Evolutionary conservation across 345 rosid species (phyloP).

Genomic region (Eucalyptus decipiens): DNA sequence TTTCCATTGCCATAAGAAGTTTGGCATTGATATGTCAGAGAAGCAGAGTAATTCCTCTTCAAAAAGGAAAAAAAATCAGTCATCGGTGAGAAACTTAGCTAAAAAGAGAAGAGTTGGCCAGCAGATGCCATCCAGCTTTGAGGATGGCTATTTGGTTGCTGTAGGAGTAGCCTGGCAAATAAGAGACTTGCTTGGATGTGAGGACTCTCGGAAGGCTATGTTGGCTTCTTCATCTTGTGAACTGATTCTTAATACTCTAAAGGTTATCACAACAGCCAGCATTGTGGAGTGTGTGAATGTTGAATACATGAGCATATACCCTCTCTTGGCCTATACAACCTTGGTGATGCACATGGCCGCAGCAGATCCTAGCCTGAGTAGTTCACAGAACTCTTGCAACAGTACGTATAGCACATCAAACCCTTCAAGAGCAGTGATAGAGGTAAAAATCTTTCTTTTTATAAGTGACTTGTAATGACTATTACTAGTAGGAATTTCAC

Average conservation of each 20-base stretch:
- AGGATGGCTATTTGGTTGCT: conserved; percentile 56
- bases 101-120: conserved; percentile 52
- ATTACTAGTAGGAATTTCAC: not conserved
- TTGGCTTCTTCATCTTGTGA: conserved; percentile 50
- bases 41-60: conserved; percentile 19
- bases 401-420: conserved; percentile 5
- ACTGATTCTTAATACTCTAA: conserved; percentile 32
- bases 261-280: conserved; percentile 67
- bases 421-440: conserved; percentile 5
- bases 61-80: conserved; percentile 47
- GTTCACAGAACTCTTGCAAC: not conserved
- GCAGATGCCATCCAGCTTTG: conserved; percentile 36
- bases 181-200: conserved; percentile 50
- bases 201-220: conserved; percentile 39
- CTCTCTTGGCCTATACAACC: conserved; percentile 63
- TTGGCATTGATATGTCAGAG: conserved; percentile 50
- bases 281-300: conserved; percentile 38
- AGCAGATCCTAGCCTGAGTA: conserved; percentile 10
- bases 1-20: conserved; percentile 67
- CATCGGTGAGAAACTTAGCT: conserved; percentile 27
- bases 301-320: conserved; percentile 49
- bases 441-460: conserved; percentile 26
- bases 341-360: conserved; percentile 54
- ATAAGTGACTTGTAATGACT: not conserved
- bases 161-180: conserved; percentile 90